Conservation (phyloP, 164 flowering plant species). For the Berberis vulgaris region DNA sequence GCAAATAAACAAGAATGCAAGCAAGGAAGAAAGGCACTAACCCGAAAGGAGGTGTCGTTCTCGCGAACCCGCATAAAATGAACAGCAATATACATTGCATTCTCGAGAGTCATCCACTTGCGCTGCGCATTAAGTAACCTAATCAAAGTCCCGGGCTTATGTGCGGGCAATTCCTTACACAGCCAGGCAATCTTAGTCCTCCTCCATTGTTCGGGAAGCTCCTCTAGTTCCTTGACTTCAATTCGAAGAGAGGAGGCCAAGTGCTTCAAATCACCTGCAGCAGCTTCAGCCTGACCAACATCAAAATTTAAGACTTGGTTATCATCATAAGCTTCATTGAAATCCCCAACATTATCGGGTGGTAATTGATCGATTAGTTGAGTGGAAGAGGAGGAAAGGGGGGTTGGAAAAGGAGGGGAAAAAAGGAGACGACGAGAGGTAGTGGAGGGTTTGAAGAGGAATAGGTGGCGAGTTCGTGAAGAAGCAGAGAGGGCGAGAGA, state of each 20-base stretch:
- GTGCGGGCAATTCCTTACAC: not conserved
- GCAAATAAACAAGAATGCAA: slow-evolving; percentile 1
- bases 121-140: not conserved
- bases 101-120: slow-evolving; percentile 24
- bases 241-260: not conserved
- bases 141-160: not conserved
- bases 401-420: no score
- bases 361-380: no score
- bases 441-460: no score
- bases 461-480: no score
- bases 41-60: slow-evolving; percentile 67
- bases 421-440: no score
- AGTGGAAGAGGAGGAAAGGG: no score
- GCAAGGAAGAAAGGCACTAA: slow-evolving; percentile 10
- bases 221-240: not conserved
- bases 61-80: slow-evolving; percentile 84
- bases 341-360: no score
- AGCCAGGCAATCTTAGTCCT: not conserved
- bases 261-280: not conserved
- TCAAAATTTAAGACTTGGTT: not conserved
- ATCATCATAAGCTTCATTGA: no score
- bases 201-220: slow-evolving; percentile 1
- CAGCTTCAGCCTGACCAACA: not conserved
- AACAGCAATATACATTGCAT: slow-evolving; percentile 59
- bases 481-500: no score